Evolutionary conservation across 768 basidiomycete species (phyloP).

Genomic region (Phylloporus scabripes): DNA sequence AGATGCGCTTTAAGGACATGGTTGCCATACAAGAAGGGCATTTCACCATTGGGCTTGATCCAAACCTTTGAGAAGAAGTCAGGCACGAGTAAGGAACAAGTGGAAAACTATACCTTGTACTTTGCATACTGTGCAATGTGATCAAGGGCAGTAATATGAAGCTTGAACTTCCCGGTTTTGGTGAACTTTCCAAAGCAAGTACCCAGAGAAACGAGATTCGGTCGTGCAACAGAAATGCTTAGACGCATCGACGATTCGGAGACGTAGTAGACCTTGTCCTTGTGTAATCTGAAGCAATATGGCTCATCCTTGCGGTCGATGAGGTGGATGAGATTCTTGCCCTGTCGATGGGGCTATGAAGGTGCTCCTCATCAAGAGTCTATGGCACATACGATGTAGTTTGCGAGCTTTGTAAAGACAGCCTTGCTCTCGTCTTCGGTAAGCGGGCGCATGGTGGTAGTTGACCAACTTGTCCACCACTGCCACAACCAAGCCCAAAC

Average conservation of each 20-base stretch:
- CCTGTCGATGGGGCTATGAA: conserved; percentile 40
- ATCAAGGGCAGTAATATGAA: conserved; percentile 91
- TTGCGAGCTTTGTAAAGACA: conserved; percentile 94
- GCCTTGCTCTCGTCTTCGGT: conserved; percentile 97
- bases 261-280: conserved; percentile 93
- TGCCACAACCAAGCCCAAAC: conserved; percentile 5
- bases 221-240: conserved; percentile 85
- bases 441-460: conserved; percentile 73
- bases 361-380: background rate
- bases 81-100: background rate
- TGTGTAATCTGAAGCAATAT: conserved; percentile 93
- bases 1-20: conserved; percentile 98
- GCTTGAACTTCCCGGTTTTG: conserved; percentile 95
- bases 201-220: conserved; percentile 87
- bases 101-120: conserved; percentile 67
- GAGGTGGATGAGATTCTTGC: conserved; percentile 92
- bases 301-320: conserved; percentile 93
- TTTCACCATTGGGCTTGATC: conserved; percentile 99
- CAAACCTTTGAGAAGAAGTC: conserved; percentile 58
- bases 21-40: conserved; percentile 99
- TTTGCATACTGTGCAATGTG: conserved; percentile 95
- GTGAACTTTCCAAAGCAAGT: conserved; percentile 98
- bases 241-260: conserved; percentile 93
- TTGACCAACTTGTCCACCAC: background rate
- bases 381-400: conserved; percentile 73